Conservation (phyloP, 2,329 filamentous ascomycete genomes). For the Cladobotryum mycophilum region DNA sequence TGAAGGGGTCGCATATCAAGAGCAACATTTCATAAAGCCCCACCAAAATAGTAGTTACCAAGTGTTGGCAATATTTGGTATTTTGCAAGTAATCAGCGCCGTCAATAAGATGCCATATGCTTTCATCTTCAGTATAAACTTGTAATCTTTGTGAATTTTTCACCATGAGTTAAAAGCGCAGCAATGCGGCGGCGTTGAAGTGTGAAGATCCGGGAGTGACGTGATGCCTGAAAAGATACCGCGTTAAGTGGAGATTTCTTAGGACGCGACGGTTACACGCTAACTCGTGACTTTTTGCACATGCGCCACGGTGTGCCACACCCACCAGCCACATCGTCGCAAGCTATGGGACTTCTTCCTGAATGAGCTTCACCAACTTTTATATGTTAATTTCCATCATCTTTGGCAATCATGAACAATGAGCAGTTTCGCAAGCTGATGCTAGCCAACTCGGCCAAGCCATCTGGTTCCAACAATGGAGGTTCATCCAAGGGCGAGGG, state of each 20-base stretch:
- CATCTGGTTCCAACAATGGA: slow-evolving; percentile 38
- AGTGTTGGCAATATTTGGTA: background rate
- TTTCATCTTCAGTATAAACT: no score
- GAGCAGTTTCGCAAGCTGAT: slow-evolving; percentile 84
- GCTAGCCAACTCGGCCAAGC: slow-evolving; percentile 40
- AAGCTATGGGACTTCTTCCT: no score
- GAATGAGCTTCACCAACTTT: no score
- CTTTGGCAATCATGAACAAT: slow-evolving; percentile 73
- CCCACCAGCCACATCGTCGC: slow-evolving; percentile 1
- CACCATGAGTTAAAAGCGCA: no score
- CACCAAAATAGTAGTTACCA: slow-evolving; percentile 5
- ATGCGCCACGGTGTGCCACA: slow-evolving; percentile 16
- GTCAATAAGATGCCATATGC: background rate
- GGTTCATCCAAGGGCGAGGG: slow-evolving; percentile 30
- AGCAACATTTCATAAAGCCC: slow-evolving; percentile 8
- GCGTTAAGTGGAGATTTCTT: slow-evolving; percentile 30
- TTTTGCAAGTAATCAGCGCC: background rate
- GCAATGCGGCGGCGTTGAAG: background rate
- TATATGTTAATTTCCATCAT: background rate
- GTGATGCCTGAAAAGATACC: slow-evolving; percentile 17
- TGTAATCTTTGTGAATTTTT: no score
- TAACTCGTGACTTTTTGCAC: slow-evolving; percentile 28
- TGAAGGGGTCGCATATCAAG: slow-evolving; percentile 4
- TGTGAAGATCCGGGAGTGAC: slow-evolving; percentile 1
- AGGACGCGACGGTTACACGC: slow-evolving; percentile 30